phyloP scores from a whole-genome alignment of 768 basidiomycete genomes.

The Termitomyces sp. region DNA sequence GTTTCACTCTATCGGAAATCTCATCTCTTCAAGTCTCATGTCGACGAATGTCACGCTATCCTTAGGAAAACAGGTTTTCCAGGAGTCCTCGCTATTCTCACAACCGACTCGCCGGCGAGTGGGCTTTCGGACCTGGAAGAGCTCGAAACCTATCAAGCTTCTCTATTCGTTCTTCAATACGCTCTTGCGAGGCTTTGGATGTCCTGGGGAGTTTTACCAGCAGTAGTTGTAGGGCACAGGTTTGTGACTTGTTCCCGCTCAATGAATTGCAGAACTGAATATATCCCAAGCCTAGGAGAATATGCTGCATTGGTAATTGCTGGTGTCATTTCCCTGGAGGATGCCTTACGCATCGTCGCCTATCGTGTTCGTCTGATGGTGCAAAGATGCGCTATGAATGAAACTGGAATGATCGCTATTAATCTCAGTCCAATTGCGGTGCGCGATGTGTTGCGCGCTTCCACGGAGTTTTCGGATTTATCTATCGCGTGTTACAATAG shows the following conservation, averaged over 20 bases:
- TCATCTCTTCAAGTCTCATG: slow-evolving; percentile 38
- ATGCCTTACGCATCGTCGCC: slow-evolving; percentile 54
- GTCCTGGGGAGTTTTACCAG: slow-evolving; percentile 59
- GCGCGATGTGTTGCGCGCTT: slow-evolving; percentile 26
- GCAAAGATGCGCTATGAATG: slow-evolving; percentile 33
- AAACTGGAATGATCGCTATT: slow-evolving; percentile 62
- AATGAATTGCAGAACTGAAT: slow-evolving; percentile 1
- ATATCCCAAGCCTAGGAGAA: slow-evolving; percentile 61
- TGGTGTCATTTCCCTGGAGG: slow-evolving; percentile 48
- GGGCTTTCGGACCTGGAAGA: slow-evolving; percentile 25
- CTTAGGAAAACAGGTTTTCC: slow-evolving; percentile 45
- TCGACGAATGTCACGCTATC: slow-evolving; percentile 55
- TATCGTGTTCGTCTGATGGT: slow-evolving; percentile 53
- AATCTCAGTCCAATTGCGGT: slow-evolving; percentile 30
- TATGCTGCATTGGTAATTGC: slow-evolving; percentile 68
- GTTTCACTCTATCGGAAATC: slow-evolving; percentile 44
- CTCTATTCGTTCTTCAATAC: slow-evolving; percentile 59
- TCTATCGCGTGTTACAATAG: slow-evolving; percentile 62
- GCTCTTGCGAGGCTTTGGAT: slow-evolving; percentile 61
- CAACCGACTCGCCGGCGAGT: slow-evolving; percentile 15
- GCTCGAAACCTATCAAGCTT: slow-evolving; percentile 43
- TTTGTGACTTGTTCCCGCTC: slow-evolving; percentile 22
- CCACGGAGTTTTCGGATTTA: slow-evolving; percentile 28
- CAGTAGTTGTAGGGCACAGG: slow-evolving; percentile 72
- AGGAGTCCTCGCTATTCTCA: slow-evolving; percentile 43